Base-by-base conservation (phyloP, 441 rosid species). In the Bocquillonia castaneifolia region DNA sequence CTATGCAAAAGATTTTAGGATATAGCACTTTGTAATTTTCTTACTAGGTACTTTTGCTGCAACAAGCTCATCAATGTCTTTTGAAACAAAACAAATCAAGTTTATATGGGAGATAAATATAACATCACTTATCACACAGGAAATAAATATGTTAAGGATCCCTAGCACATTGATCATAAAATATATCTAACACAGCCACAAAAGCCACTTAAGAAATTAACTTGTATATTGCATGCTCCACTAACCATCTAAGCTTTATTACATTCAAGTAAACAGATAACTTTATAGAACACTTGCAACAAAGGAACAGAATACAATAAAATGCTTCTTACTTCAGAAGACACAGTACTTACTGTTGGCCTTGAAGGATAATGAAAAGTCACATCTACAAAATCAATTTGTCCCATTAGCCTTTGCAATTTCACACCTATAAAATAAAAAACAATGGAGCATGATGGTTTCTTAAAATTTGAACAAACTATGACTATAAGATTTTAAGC, bases 361-460 rank as follows among this genome's bases (percentile, higher is more conserved):
- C 99, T 84, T 63, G 92, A 84, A 71, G 92, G 79, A 78, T 93
- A 93, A 67, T 67, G 71, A 71, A 93, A 93, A 15, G 96, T 86
- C 31, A 89, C 88, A 76, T 91, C 73, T 59, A 73, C 74, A 54
- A 93, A 91, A 73, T 87, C 81, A 23, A 93, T 68, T 67, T 70
- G 80, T 68, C 97, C 97, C 68, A 67, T 68, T 74, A 87, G 81
- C 80, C 78, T 83, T 62, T 80, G 89, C 79, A 88, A 67, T 70
- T 80, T 84, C 50, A 59, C 72, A 42, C 95, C 97, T 91, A 85
- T 68, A 76, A 62, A 56, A 83, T 65, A 74, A 62, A 56, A n/a
- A 8, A 26, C 18, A 31, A 63, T 47, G 36, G 37, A 37, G 10
- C 17, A 44, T n/a, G n/a, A 32, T 42, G 0, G 13, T 45, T 17